Base-by-base conservation (phyloP, 768 basidiomycete genomes). In the Trametes maxima region DNA sequence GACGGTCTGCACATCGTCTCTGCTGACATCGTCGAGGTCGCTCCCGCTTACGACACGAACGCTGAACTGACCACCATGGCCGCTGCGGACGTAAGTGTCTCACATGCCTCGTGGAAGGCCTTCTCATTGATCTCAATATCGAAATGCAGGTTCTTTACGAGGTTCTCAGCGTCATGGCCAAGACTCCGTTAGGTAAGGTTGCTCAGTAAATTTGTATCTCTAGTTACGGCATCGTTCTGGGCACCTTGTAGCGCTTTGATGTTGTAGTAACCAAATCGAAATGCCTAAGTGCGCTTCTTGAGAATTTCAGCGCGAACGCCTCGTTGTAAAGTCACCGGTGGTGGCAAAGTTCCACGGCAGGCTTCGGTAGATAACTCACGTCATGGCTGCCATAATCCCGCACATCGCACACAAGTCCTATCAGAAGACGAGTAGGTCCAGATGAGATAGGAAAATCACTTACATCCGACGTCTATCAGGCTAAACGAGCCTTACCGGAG, bases 21-120 rank as follows among this genome's bases (percentile, higher is more conserved):
- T 39, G 89, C 87, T 10, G 92, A 94, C 70, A 84, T 94, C 45
- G 92, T 94, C 47, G 92, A 94, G 70, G 92, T 93, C 22, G 87
- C 89, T 1, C 92, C 91, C 16, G 89, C 90, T 6, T 91, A 92
- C 69, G 90, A 91, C 61, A 80, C 79, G 10, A 85, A 84, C 59
- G 85, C 84, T 14, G 85, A 86, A 66, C 75, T 84, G 55, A 86
- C 85, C 3, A 82, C 83, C 12, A 83, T 86, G 78, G 83, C 84
- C 1, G 85, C 85, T 24, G 85, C 85, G 0, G 84, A 86, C 65
- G 79, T 82, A 70, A 71, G 82, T 76, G 36, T 40, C 28, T 33
- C 44, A n/a, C 12, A 49, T 24, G 12, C 36, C 49, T 4, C 17
- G 28, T 4, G 36, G 24, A 42, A 35, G 22, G 21, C 33, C n/a